Conservation (phyloP, 2,329 filamentous ascomycete species). For the Cryphonectria nitschkei region DNA sequence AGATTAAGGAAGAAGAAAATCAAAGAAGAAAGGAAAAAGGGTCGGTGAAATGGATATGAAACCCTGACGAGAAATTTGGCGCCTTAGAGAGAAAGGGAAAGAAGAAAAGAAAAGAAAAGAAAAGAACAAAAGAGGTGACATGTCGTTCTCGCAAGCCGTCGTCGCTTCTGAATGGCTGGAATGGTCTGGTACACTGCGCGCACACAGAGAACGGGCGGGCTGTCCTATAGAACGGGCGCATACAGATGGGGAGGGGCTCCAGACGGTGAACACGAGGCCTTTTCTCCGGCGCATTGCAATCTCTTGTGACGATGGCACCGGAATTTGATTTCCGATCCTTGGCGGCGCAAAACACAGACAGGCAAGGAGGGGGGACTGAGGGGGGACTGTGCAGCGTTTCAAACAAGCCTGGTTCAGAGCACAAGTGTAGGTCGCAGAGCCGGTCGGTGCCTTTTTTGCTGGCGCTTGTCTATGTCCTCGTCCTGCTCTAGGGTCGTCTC, state of each 20-base stretch:
- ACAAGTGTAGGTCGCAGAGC: not conserved
- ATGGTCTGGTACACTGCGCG: not conserved
- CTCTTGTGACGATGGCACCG: conserved; percentile 1
- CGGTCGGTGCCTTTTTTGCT: not conserved
- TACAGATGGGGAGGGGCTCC: not conserved
- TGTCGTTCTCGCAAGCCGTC: conserved; percentile 7
- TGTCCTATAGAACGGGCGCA: not conserved
- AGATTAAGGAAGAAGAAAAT: too few species aligned
- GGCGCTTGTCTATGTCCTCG: not conserved
- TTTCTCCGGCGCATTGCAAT: not conserved
- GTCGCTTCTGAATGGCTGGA: too few species aligned
- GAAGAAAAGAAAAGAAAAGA: too few species aligned
- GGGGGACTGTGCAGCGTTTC: conserved; percentile 10
- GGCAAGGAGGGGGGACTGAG: not conserved
- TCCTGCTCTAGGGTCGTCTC: not conserved
- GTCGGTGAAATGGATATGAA: conserved; percentile 14
- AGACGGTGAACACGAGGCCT: not conserved
- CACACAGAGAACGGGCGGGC: conserved; percentile 6
- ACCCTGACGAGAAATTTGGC: conserved; percentile 8
- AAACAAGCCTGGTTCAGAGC: not conserved
- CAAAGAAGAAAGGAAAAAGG: too few species aligned
- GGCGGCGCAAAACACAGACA: not conserved
- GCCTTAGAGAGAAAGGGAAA: too few species aligned
- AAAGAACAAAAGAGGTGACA: conserved; percentile 1
- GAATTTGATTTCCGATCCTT: not conserved